phyloP scores from a whole-genome alignment of 2,329 filamentous ascomycete species.

The Leptographium lundbergii region DNA sequence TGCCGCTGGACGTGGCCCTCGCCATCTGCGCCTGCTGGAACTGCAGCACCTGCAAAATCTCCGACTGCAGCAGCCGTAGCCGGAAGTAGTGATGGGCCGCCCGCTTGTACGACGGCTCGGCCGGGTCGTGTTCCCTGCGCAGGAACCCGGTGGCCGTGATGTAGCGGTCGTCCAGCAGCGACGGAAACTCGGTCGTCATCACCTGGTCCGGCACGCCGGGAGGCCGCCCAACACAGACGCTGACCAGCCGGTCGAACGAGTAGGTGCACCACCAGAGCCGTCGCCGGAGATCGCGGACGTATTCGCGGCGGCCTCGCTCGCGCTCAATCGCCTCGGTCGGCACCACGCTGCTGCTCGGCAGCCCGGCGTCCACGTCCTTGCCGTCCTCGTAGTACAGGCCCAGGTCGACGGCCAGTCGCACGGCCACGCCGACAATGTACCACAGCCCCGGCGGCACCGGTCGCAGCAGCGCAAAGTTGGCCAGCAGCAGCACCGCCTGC shows the following conservation, averaged over 20 bases:
- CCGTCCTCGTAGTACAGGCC: conserved; percentile 90
- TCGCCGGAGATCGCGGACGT: conserved; percentile 72
- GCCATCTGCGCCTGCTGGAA: conserved; percentile 79
- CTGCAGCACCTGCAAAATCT: conserved; percentile 88
- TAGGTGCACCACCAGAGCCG: conserved; percentile 97
- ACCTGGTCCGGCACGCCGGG: conserved; percentile 95
- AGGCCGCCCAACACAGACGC: conserved; percentile 82
- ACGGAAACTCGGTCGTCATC: conserved; percentile 90
- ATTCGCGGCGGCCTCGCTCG: conserved; percentile 60
- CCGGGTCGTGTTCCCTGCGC: conserved; percentile 40
- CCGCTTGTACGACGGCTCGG: conserved; percentile 73
- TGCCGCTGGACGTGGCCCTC: conserved; percentile 48
- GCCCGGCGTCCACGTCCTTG: conserved; percentile 45
- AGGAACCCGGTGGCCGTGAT: conserved; percentile 71
- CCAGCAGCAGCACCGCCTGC: conserved; percentile 82
- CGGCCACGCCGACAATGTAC: conserved; percentile 94
- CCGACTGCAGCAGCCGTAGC: conserved; percentile 76
- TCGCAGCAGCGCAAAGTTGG: conserved; percentile 79
- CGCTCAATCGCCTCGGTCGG: conserved; percentile 23
- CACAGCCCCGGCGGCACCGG: conserved; percentile 88
- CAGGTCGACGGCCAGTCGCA: conserved; percentile 79
- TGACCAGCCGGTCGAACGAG: conserved; percentile 86
- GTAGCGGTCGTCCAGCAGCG: conserved; percentile 72
- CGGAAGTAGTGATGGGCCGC: conserved; percentile 90
- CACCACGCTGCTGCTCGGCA: conserved; percentile 34